Conservation (phyloP, 2,329 filamentous ascomycete genomes). For the Cladosporium oxysporum region DNA sequence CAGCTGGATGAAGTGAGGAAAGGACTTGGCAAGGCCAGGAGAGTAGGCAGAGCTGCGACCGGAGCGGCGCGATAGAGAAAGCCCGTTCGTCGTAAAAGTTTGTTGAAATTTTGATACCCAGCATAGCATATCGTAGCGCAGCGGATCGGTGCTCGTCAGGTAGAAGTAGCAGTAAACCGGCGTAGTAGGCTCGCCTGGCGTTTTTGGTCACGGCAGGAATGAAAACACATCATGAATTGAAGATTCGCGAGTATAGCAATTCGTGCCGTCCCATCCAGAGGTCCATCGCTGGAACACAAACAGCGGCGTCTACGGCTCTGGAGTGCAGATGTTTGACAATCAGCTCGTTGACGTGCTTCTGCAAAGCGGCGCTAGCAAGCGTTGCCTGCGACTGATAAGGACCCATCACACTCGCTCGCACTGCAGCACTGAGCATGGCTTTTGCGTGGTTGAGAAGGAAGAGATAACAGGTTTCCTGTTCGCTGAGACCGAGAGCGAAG, state of each 20-base stretch:
- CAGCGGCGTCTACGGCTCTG: slow-evolving; percentile 65
- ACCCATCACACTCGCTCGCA: slow-evolving; percentile 74
- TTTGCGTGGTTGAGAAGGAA: slow-evolving; percentile 77
- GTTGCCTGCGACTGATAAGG: slow-evolving; percentile 78
- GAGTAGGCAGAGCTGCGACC: slow-evolving; percentile 9
- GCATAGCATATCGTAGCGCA: slow-evolving; percentile 17
- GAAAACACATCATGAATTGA: slow-evolving; percentile 69
- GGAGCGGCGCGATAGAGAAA: slow-evolving; percentile 13
- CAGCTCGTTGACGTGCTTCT: slow-evolving; percentile 58
- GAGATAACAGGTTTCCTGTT: slow-evolving; percentile 68
- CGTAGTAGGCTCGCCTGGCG: background rate
- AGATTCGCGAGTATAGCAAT: slow-evolving; percentile 80
- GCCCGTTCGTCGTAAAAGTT: slow-evolving; percentile 8
- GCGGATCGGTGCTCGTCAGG: background rate
- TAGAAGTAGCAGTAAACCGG: background rate
- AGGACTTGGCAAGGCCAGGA: slow-evolving; percentile 73
- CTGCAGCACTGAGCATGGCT: slow-evolving; percentile 73
- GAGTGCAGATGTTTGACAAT: slow-evolving; percentile 49
- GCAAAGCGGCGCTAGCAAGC: slow-evolving; percentile 63
- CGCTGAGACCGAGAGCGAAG: slow-evolving; percentile 59
- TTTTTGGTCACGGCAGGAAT: background rate
- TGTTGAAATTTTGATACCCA: slow-evolving; percentile 20
- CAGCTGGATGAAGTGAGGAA: slow-evolving; percentile 88
- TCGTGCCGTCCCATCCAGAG: slow-evolving; percentile 83
- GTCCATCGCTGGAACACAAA: slow-evolving; percentile 76